Percentiles rank a stretch among this genome's conserved stretches.
These are phyloP conservation scores for Penicillium sp. DNA, from an alignment of 2,329 filamentous ascomycete species.

Conservation along the genomic window DNA sequence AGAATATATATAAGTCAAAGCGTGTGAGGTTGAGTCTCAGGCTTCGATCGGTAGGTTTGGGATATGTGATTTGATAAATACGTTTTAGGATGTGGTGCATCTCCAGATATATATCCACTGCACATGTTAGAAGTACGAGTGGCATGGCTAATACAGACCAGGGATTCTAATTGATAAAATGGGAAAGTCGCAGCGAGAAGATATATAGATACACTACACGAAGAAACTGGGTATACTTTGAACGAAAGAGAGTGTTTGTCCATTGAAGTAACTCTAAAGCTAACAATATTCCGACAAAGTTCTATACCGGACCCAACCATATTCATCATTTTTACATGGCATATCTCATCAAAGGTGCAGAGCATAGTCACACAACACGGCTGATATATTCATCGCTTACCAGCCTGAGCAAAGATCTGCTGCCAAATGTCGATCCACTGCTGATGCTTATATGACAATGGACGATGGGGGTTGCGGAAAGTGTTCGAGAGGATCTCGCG, in stretches of 20 bases:
- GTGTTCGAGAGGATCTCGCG: constrained; percentile 71
- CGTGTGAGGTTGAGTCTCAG: not conserved
- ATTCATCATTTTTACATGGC: constrained; percentile 12
- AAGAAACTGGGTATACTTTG: not conserved
- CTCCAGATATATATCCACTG: not conserved
- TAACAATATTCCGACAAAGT: constrained; percentile 7
- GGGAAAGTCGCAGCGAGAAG: no score
- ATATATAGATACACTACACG: constrained; percentile 1
- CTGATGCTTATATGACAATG: constrained; percentile 61
- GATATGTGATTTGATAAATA: not conserved
- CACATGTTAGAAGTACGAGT: no score
- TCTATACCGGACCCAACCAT: constrained; percentile 9
- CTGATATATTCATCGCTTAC: constrained; percentile 21
- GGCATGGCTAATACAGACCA: no score
- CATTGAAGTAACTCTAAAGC: not conserved
- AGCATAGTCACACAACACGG: not conserved
- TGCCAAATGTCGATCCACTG: constrained; percentile 76
- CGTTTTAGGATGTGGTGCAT: not conserved
- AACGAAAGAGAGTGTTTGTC: constrained; percentile 1
- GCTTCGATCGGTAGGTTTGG: not conserved
- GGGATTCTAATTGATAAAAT: not conserved
- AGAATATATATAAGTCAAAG: not conserved
- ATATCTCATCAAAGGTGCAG: constrained; percentile 13
- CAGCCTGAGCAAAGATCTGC: constrained; percentile 57
- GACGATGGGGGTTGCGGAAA: constrained; percentile 54